phyloP scores from a whole-genome alignment of 768 basidiomycete species.

The Russula virescens region DNA sequence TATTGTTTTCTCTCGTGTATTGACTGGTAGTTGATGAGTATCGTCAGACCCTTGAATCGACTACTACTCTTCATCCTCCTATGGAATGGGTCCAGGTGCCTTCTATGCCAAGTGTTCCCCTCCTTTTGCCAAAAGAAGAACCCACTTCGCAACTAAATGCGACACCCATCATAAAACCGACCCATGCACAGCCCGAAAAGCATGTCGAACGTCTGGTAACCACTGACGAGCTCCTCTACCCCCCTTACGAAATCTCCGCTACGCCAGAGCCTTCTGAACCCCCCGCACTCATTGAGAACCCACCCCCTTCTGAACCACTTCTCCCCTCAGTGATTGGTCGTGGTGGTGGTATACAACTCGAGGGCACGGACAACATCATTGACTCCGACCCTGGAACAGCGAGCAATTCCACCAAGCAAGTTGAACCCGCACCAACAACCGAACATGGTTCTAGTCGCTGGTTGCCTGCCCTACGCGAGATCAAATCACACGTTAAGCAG shows the following conservation, averaged over 20 bases:
- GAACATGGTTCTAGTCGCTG: background rate
- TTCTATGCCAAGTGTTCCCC: no score
- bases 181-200: background rate
- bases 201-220: background rate
- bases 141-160: background rate
- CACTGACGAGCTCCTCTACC: background rate
- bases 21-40: background rate
- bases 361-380: background rate
- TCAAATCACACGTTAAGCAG: constrained; percentile 3
- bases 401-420: background rate
- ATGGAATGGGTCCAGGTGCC: background rate
- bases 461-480: constrained; percentile 4
- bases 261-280: background rate
- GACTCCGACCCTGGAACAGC: no score
- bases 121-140: background rate
- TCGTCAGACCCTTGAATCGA: background rate
- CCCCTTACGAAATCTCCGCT: background rate
- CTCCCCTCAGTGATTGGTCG: background rate
- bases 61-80: background rate
- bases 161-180: background rate
- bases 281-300: background rate
- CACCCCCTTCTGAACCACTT: background rate
- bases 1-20: background rate
- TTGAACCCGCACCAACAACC: background rate
- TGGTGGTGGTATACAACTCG: background rate